These are phyloP conservation scores for Anthostomella pinea DNA, from an alignment of 2,329 filamentous ascomycete species.

Conservation along the genomic window DNA sequence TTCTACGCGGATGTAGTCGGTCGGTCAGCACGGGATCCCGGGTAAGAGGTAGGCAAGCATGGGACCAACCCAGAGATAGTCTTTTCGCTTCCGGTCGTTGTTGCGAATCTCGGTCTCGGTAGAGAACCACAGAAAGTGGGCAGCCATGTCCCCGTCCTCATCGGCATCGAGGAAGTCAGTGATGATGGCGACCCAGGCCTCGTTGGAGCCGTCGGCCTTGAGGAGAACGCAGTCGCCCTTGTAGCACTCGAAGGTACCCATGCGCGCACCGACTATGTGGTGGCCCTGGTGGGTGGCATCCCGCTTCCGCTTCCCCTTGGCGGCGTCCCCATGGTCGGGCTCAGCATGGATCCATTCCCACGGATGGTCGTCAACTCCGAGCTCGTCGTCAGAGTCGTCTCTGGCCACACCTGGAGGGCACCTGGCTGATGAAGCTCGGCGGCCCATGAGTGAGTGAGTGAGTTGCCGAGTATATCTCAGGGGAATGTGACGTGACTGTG, in stretches of 20 bases:
- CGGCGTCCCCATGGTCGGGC: too few relatives aligned
- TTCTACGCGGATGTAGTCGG: conserved; percentile 49
- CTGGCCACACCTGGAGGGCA: conserved; percentile 60
- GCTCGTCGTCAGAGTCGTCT: conserved; percentile 87
- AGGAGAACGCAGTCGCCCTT: conserved; percentile 83
- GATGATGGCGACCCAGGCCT: conserved; percentile 90
- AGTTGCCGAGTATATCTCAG: background rate
- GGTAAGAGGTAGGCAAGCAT: background rate
- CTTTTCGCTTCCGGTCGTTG: conserved; percentile 74
- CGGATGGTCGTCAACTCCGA: conserved; percentile 66
- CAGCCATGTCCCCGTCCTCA: conserved; percentile 73
- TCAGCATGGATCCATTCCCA: conserved; percentile 79
- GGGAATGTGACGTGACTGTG: too few relatives aligned
- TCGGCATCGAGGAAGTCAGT: conserved; percentile 75
- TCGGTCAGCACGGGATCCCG: conserved; percentile 10
- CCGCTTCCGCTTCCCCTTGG: too few relatives aligned
- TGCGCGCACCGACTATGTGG: conserved; percentile 75
- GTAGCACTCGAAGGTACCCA: conserved; percentile 76
- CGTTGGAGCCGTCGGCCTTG: conserved; percentile 81
- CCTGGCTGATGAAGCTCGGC: conserved; percentile 10
- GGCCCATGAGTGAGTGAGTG: conserved; percentile 8
- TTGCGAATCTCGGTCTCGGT: conserved; percentile 86
- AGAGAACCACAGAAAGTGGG: conserved; percentile 94
- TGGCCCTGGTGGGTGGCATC: too few relatives aligned
- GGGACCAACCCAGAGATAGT: conserved; percentile 64